Base-by-base conservation (phyloP, 2,329 filamentous ascomycete genomes). In the Fusarium penzigii region DNA sequence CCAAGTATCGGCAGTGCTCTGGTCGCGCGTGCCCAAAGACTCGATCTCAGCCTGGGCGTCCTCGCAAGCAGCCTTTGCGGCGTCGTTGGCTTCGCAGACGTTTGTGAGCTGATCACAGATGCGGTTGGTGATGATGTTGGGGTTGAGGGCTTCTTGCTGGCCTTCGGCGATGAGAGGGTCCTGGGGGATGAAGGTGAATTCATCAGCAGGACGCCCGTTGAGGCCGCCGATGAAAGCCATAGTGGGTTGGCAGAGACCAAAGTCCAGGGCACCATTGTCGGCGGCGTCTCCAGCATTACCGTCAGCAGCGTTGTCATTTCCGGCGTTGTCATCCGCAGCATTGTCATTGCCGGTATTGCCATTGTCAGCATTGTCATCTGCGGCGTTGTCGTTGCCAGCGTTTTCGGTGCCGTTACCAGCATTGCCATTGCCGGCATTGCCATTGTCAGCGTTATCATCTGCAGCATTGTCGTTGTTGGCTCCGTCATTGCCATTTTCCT, bases 101-200 rank as follows among this genome's bases (percentile, higher is more conserved):
- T 87, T 88, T 65, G 71, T 78, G 52, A 89, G 78, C 73, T 88
- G 84, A 70, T 89, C 85, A 70, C 83, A 85, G 68, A 89, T 84
- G 55, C 84, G 81, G 78, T 87, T 88, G 68, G 84, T 87, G 75
- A 89, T 89, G 76, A 89, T 89, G 74, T 83, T 82, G 51, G 85
- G 85, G 80, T 89, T 88, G 42, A 88, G 75, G 9, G 85, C 85
- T 66, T 88, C 86, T 63, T 84, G 72, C 70, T 89, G 85, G 52
- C 68, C 67, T 65, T 83, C 74, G 57, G 82, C 79, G 52, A 87
- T 79, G 16, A 81, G 71, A 9, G 82, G 73, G 66, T 89, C 86
- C 44, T 79, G 79, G 46, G 87, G 80, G 69, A 86, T 83, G 80
- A 89, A 89, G 46, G 86, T 87, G 70, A 80, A 84, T 70, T 87